phyloP scores from a whole-genome alignment of 768 basidiomycete species.

The Pleurotus giganteus region DNA sequence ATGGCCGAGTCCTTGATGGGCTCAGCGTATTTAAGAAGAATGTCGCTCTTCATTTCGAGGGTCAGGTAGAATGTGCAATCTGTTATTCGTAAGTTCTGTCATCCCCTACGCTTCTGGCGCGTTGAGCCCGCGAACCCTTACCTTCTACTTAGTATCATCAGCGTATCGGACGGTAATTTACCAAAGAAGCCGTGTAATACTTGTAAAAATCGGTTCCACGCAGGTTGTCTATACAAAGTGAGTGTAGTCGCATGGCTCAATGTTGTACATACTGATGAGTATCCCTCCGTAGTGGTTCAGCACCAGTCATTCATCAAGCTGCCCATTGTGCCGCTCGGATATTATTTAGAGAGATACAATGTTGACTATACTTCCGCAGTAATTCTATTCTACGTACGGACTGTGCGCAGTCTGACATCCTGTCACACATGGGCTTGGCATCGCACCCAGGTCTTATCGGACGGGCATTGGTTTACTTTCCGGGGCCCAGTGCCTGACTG shows the following conservation, averaged over 20 bases:
- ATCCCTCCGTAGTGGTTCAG: slow-evolving; percentile 71
- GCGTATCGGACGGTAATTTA: slow-evolving; percentile 81
- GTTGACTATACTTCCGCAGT: not conserved
- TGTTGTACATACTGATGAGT: slow-evolving; percentile 4
- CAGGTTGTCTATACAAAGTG: slow-evolving; percentile 88
- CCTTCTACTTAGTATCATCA: slow-evolving; percentile 67
- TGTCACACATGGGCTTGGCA: too few relatives aligned
- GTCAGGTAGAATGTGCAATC: slow-evolving; percentile 94
- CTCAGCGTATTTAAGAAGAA: slow-evolving; percentile 92
- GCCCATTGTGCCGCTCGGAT: slow-evolving; percentile 87
- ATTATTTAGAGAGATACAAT: slow-evolving; percentile 60
- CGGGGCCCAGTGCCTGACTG: too few relatives aligned
- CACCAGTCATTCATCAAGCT: slow-evolving; percentile 85
- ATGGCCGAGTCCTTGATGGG: slow-evolving; percentile 87
- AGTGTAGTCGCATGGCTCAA: slow-evolving; percentile 14
- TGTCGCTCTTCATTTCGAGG: slow-evolving; percentile 89
- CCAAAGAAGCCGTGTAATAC: slow-evolving; percentile 92
- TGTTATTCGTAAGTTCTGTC: slow-evolving; percentile 75
- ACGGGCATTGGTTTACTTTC: too few relatives aligned
- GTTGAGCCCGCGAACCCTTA: not conserved
- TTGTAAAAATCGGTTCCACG: slow-evolving; percentile 93
- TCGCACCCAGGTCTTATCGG: too few relatives aligned
- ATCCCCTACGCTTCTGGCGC: not conserved
- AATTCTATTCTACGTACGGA: too few relatives aligned
- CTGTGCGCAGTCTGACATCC: too few relatives aligned